Conservation (phyloP, 495 filamentous ascomycete species). For the Hypoxylon crocopeplum region DNA sequence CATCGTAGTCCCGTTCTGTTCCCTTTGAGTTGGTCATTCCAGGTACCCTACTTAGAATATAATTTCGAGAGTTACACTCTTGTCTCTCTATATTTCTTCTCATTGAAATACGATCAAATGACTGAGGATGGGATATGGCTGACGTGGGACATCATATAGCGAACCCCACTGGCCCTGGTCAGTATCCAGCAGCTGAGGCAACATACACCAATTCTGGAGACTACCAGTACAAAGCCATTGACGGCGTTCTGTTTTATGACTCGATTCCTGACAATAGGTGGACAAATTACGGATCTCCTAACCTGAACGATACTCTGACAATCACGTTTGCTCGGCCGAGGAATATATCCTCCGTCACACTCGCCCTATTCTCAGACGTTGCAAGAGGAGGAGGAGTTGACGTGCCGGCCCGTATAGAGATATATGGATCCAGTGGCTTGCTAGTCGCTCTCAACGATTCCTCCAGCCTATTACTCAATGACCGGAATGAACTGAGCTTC, state of each 20-base stretch:
- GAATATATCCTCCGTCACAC: conserved; percentile 47
- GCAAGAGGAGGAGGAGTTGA: conserved; percentile 46
- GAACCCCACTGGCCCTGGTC: conserved; percentile 48
- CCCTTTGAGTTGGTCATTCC: background rate
- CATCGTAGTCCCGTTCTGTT: background rate
- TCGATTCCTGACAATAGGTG: conserved; percentile 52
- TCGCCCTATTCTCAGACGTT: conserved; percentile 49
- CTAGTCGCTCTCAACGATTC: conserved; percentile 35
- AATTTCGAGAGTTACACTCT: no score
- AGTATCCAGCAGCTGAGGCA: conserved; percentile 46
- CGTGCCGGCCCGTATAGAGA: conserved; percentile 45
- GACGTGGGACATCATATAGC: conserved; percentile 15
- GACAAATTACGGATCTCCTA: conserved; percentile 50
- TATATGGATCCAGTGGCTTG: conserved; percentile 42
- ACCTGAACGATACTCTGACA: conserved; percentile 46
- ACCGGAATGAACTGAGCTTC: conserved; percentile 49
- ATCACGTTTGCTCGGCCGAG: conserved; percentile 50
- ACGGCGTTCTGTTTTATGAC: conserved; percentile 54
- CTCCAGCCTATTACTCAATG: conserved; percentile 44
- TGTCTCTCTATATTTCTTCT: no score
- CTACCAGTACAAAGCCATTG: conserved; percentile 50
- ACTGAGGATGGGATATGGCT: background rate
- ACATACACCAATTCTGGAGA: conserved; percentile 44
- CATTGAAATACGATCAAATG: background rate
- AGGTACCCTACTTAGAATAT: no score